These are phyloP conservation scores for Symbiodinium pilosum DNA, from an alignment of 73 alveolate species.

Conservation along the genomic window DNA sequence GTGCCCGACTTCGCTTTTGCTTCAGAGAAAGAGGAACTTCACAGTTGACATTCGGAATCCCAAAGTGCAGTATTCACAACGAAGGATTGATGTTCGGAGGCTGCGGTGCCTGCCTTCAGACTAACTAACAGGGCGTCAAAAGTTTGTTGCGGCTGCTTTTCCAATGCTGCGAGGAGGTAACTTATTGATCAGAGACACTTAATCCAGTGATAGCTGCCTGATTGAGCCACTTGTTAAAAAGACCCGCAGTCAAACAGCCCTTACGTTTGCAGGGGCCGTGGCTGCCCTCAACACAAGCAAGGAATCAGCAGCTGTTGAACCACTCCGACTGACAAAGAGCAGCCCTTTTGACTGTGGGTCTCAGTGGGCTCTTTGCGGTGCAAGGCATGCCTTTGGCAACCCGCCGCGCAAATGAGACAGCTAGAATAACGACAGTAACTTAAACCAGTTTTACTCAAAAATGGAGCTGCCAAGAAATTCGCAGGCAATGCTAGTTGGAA, in stretches of 20 bases:
- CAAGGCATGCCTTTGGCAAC: background rate
- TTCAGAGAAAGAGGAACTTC: background rate
- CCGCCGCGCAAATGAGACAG: background rate
- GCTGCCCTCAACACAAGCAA: background rate
- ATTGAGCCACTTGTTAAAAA: background rate
- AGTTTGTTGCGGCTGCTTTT: too few species aligned
- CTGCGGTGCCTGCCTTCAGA: background rate
- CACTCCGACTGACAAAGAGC: background rate
- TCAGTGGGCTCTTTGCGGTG: background rate
- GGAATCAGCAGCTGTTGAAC: background rate
- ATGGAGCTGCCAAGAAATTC: conserved; percentile 88
- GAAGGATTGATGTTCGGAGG: background rate
- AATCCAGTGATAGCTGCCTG: background rate
- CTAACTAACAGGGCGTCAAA: too few species aligned
- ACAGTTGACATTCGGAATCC: background rate
- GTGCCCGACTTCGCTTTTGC: background rate
- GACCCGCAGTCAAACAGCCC: background rate
- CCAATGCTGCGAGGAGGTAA: too few species aligned
- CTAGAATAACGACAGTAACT: background rate
- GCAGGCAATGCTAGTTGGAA: conserved; percentile 85
- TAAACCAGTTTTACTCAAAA: conserved; percentile 2
- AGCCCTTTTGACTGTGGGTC: background rate
- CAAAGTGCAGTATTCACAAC: background rate
- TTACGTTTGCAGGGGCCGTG: conserved; percentile 2
- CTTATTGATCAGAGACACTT: too few species aligned